phyloP scores from a whole-genome alignment of 1,284 basidiomycete species.

The Trichosporon sp. region DNA sequence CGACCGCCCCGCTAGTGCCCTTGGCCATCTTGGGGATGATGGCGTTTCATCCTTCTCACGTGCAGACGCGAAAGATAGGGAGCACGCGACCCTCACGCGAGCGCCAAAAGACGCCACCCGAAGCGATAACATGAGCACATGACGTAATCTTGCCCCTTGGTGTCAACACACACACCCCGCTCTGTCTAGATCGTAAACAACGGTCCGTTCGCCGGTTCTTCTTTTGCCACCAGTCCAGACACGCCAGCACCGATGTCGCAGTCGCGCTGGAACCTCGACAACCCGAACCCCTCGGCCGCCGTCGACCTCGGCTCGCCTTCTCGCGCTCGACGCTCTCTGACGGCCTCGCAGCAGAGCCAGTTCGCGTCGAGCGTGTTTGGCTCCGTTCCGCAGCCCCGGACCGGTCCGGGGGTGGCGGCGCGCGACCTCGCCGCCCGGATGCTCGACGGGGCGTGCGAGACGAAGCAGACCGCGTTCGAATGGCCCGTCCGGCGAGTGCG shows the following conservation, averaged over 20 bases:
- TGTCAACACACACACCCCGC: slow-evolving; percentile 1
- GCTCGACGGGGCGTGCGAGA: slow-evolving; percentile 27
- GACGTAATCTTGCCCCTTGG: background rate
- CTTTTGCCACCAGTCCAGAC: too few relatives aligned
- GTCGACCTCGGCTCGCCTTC: slow-evolving; percentile 11
- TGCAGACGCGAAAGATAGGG: background rate
- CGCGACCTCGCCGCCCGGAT: slow-evolving; percentile 15
- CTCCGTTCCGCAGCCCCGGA: slow-evolving; percentile 11
- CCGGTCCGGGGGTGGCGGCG: background rate
- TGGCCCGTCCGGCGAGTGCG: slow-evolving; percentile 36
- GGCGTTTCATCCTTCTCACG: background rate
- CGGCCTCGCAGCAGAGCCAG: slow-evolving; percentile 11
- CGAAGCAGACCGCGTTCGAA: slow-evolving; percentile 37
- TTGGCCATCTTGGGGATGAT: background rate
- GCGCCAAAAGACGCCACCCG: background rate
- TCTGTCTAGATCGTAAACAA: background rate
- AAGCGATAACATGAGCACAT: background rate
- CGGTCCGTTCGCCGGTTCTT: slow-evolving; percentile 2
- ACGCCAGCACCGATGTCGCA: slow-evolving; percentile 10
- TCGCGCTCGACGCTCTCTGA: slow-evolving; percentile 13
- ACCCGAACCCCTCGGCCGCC: slow-evolving; percentile 22
- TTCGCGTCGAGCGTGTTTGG: slow-evolving; percentile 30
- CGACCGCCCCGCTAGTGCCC: background rate
- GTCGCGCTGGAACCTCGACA: slow-evolving; percentile 31
- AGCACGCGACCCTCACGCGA: background rate